Conservation (phyloP, 805 yeast species). For the Saccharomycopsis schoenii region DNA sequence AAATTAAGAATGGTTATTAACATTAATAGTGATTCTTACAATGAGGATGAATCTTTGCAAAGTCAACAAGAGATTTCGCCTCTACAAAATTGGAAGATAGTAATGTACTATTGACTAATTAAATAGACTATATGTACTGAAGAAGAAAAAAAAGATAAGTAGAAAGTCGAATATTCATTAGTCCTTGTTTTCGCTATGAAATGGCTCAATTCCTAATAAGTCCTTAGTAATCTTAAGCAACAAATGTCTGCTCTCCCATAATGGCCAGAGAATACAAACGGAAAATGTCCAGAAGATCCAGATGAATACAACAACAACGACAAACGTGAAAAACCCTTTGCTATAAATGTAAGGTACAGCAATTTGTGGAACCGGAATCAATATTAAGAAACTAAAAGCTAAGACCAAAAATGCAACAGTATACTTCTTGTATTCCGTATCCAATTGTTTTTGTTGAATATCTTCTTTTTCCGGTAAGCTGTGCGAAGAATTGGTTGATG, state of each 20-base stretch:
- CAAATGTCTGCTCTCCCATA: slow-evolving; percentile 20
- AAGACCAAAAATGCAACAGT: slow-evolving; percentile 21
- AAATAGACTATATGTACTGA: too few relatives aligned
- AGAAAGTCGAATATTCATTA: neutral
- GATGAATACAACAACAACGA: slow-evolving; percentile 25
- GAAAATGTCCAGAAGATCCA: slow-evolving; percentile 30
- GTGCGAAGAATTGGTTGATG: neutral
- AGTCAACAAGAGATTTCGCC: too few relatives aligned
- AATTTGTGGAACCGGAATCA: slow-evolving; percentile 29
- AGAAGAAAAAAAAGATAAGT: neutral
- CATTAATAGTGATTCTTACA: too few relatives aligned
- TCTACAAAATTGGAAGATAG: too few relatives aligned
- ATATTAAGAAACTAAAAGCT: slow-evolving; percentile 23
- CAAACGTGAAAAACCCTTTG: slow-evolving; percentile 26
- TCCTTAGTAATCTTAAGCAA: neutral
- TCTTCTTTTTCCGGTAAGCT: slow-evolving; percentile 21
- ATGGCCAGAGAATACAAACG: slow-evolving; percentile 26
- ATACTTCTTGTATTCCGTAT: slow-evolving; percentile 26
- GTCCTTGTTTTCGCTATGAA: neutral
- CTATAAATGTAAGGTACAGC: slow-evolving; percentile 29
- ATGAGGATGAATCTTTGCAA: too few relatives aligned
- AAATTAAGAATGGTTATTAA: too few relatives aligned
- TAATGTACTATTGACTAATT: too few relatives aligned
- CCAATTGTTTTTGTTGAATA: slow-evolving; percentile 24
- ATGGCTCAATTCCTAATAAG: neutral